Evolutionary conservation across 805 yeast species (phyloP), one percentile per base, ranked within the genome.

Genomic region (Phaffomyces opuntiae): DNA sequence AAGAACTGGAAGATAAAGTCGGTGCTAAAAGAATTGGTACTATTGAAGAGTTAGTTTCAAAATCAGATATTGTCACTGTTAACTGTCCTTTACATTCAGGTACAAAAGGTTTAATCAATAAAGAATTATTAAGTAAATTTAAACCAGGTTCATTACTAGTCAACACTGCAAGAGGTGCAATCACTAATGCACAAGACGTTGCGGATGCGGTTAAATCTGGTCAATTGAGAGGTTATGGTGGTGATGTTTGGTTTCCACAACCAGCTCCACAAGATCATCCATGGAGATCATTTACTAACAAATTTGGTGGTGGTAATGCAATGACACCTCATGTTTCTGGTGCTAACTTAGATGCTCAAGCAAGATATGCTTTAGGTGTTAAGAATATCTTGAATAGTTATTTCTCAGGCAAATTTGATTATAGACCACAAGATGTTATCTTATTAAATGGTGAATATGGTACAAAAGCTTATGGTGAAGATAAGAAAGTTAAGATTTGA

Each of bases 261-360:
- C 95, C 95, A 38, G 86, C 91, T 26, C 88, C 89, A 52, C 67
- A 69, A 45, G 74, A 73, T 62, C 89, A 83, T 60, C 89, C 89
- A 53, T 85, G 93, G 93, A 74, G 88, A 72, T 45, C 70, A 11
- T 75, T 83, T 80, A 60, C 68, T 41, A 82, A 83, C 75, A 68
- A 75, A 57, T 75, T 72, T 53, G 83, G 83, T 48, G 85, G 78
- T 34, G 91, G 91, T 53, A 85, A 86, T 56, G 91, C 90, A 44
- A 83, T 85, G 91, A 82, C 88, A 43, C 89, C 90, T 19, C 93
- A 84, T 61, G 77, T 80, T 54, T 79, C 87, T 44, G 93, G 95
- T 50, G 80, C 91, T 25, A 80, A 87, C 38, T 68, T 85, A 54
- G 91, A 85, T 63, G 91, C 95, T 34, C 93, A 85, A 68, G 69